phyloP scores from a whole-genome alignment of 345 rosid genomes.

The Hirschfeldia incana region DNA sequence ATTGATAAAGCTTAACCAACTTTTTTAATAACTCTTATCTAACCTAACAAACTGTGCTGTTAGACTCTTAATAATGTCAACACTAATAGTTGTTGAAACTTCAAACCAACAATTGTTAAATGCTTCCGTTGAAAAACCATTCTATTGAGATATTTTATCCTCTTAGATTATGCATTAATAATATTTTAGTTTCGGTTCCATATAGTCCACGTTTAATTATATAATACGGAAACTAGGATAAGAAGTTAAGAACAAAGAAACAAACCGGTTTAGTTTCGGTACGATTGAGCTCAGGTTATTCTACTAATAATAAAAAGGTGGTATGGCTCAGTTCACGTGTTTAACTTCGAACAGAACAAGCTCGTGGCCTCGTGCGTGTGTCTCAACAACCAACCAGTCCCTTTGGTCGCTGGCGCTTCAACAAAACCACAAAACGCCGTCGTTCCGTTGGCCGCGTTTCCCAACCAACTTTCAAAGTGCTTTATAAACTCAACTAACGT shows the following conservation, averaged over 20 bases:
- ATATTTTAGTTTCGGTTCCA: background rate
- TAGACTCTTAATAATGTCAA: slow-evolving; percentile 9
- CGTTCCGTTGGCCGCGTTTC: slow-evolving; percentile 8
- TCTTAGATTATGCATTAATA: background rate
- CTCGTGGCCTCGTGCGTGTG: slow-evolving; percentile 30
- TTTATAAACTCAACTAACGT: slow-evolving; percentile 32
- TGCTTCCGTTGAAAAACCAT: background rate
- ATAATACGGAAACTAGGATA: background rate
- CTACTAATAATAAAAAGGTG: background rate
- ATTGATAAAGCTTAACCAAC: background rate
- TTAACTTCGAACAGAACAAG: background rate
- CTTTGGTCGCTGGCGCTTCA: slow-evolving; percentile 3
- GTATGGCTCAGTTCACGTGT: slow-evolving; percentile 24
- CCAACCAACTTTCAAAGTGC: slow-evolving; percentile 35
- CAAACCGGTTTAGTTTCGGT: slow-evolving; percentile 10
- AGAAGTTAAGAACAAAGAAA: background rate
- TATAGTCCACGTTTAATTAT: background rate
- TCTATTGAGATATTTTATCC: background rate
- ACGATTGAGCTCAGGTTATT: background rate
- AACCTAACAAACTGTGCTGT: slow-evolving; percentile 21
- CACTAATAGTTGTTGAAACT: slow-evolving; percentile 9
- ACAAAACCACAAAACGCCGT: slow-evolving; percentile 20
- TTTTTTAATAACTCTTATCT: background rate
- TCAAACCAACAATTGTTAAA: background rate
- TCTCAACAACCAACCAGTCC: slow-evolving; percentile 22